Base-by-base conservation (phyloP, 352 stramenopile genomes). In the Pythium sp. region DNA sequence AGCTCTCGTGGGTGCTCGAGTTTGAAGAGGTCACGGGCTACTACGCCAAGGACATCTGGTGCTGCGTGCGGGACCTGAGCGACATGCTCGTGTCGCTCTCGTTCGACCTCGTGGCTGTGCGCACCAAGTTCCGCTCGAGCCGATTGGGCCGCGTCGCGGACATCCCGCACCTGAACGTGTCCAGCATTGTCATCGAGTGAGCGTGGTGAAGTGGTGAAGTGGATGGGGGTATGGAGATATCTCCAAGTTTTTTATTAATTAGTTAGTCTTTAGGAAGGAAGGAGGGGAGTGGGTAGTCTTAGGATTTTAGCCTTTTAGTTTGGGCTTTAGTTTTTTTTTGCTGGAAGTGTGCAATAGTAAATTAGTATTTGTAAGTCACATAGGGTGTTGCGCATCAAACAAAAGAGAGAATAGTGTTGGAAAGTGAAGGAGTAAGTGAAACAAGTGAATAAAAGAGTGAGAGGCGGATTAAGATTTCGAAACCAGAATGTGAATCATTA, bases 21-120 rank as follows among this genome's bases (percentile, higher is more conserved):
- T 69, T 85, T 22, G 71, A 77, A 56, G 81, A 89, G 60, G 68
- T 83, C 60, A 83, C 81, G 61, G 70, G 81, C 5, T 86, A 83
- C 58, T 43, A 67, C 53, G 70, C 82, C 41, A 76, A 86, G 30
- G 65, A 72, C 9, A 69, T 86, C 57, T 58, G 70, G 53, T 77
- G 75, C 30, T 89, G 80, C 47, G 65, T 78, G 32, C 69, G 62
- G 20, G 75, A 79, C 26, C 63, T 89, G 28, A 72, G 67, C 38
- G 75, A 79, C 36, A 69, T 89, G 49, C 64, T 72, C 58, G 53
- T 58, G 58, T 68, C 78, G 72, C 58, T 84, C 46, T 72, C 70
- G 15, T 79, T 73, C 58, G 78, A 86, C 11, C 58, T 86, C n/a
- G 67, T 78, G 0, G 78, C 78, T 4, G 67, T 82, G 61, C 58